Percentiles rank a stretch among this genome's conserved stretches.
phyloP scores from a whole-genome alignment of 345 rosid species.

The Limnanthes douglasii region DNA sequence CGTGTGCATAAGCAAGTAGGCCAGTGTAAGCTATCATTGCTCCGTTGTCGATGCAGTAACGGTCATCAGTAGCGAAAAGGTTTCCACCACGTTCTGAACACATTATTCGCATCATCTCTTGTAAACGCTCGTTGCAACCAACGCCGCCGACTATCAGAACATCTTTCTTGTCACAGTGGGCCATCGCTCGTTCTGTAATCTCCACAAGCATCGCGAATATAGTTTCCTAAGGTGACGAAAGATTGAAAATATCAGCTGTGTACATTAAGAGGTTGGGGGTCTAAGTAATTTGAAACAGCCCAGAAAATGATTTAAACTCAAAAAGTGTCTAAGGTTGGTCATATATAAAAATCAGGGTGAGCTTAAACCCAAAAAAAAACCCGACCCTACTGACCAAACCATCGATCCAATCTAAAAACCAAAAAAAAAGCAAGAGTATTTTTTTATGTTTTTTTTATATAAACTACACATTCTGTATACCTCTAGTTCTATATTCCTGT shows the following conservation, averaged over 20 bases:
- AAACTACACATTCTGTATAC: too few species aligned
- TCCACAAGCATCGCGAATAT: conserved; percentile 92
- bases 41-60: conserved; percentile 90
- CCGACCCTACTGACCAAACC: too few species aligned
- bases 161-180: conserved; percentile 86
- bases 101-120: conserved; percentile 96
- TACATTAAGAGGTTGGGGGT: too few species aligned
- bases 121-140: conserved; percentile 91
- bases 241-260: not conserved
- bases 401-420: too few species aligned
- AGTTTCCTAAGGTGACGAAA: conserved; percentile 38
- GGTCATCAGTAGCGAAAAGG: conserved; percentile 77
- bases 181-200: conserved; percentile 96
- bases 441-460: too few species aligned
- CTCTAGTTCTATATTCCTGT: too few species aligned
- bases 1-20: conserved; percentile 65
- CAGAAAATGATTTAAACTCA: too few species aligned
- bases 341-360: too few species aligned
- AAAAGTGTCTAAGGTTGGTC: too few species aligned
- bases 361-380: too few species aligned
- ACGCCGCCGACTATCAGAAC: conserved; percentile 92
- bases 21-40: conserved; percentile 99
- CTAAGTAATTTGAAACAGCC: too few species aligned
- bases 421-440: too few species aligned
- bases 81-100: conserved; percentile 73